phyloP scores from a whole-genome alignment of 106 monocot species.

The Cymbidium sinense region DNA sequence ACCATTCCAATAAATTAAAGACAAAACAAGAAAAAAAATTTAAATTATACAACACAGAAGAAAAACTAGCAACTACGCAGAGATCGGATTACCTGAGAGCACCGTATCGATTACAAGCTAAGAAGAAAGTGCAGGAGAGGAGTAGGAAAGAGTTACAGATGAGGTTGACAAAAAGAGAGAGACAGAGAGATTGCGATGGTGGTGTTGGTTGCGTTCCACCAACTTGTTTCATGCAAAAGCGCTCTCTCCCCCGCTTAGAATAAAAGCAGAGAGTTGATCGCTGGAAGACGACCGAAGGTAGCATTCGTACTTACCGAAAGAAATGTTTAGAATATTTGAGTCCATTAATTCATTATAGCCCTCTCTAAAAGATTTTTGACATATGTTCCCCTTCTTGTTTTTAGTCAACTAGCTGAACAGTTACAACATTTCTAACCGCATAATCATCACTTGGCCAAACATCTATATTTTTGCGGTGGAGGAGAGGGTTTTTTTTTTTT shows the following conservation, averaged over 20 bases:
- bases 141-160: neutral
- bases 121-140: neutral
- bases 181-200: neutral
- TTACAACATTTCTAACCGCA: neutral
- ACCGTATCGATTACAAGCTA: neutral
- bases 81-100: slow-evolving; percentile 3
- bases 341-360: neutral
- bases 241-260: neutral
- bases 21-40: neutral
- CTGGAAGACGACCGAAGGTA: neutral
- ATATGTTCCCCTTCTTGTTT: too few species aligned
- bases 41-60: too few species aligned
- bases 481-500: too few species aligned
- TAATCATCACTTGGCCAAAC: neutral
- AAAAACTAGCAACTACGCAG: neutral
- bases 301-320: neutral
- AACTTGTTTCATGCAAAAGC: neutral
- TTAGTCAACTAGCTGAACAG: neutral
- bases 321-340: neutral
- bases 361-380: neutral
- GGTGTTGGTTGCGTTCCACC: slow-evolving; percentile 4
- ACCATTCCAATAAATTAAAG: neutral
- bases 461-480: too few species aligned
- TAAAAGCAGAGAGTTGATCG: neutral
- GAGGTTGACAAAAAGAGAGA: neutral